Evolutionary conservation across 2,329 filamentous ascomycete genomes (phyloP), one percentile per base, ranked within the genome.

Genomic region (Fusarium sambucinum): DNA sequence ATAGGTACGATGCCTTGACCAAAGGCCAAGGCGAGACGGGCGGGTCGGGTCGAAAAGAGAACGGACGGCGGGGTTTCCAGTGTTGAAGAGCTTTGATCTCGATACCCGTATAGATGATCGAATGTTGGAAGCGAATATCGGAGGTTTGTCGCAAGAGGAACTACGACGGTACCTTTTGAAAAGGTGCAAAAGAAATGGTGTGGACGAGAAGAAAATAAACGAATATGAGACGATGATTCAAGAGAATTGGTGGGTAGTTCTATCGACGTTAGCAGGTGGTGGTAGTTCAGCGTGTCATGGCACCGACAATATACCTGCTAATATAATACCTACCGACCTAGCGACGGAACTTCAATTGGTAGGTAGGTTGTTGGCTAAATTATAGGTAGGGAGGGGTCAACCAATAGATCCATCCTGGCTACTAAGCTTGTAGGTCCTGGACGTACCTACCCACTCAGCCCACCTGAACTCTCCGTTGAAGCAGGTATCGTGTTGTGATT

Each of bases 1-100:
- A 63, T 60, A 35, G 70, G 62, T 63, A 45, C 41, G 57, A 59
- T 57, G 63, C 55, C 68, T 59, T 50, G 61, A 55, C 60, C 67
- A 30, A 54, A 42, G 63, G 50, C 38, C 65, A 61, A 67, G 61
- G 71, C 67, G 57, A 54, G 32, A 51, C n/a, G 33, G 25, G 13
- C 47, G 59, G 51, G 59, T 56, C 42, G 38, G 35, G 41, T 47
- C 47, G 29, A 62, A 56, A 57, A 66, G 51, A 53, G 56, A 55
- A 59, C 52, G 53, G 44, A 51, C 47, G 59, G 50, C 46, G 63
- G 66, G 63, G 57, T 54, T 59, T 68, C 48, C 52, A 46, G 46
- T 59, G 45, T 42, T 53, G 41, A 40, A 51, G 29, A 53, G 53
- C 42, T 53, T 55, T 30, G 51, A 37, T 30, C 53, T 40, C 52